These are phyloP conservation scores for Colletotrichum sp. DNA, from an alignment of 2,329 filamentous ascomycete species.

Conservation along the genomic window DNA sequence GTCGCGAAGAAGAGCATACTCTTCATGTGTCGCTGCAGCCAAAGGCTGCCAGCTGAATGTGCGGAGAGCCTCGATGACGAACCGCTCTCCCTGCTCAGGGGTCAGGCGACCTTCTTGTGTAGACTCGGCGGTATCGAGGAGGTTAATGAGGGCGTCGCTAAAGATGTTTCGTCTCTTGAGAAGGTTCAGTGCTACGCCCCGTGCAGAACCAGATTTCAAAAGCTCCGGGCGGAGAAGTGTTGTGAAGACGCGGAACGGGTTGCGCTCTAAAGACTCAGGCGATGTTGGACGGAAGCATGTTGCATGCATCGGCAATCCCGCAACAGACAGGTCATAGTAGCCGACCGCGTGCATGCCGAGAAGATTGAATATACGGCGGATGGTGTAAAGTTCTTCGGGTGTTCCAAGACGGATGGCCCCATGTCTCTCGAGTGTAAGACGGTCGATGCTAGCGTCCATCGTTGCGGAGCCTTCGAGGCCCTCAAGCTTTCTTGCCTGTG, in stretches of 20 bases:
- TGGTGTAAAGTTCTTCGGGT: constrained; percentile 43
- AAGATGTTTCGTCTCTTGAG: constrained; percentile 47
- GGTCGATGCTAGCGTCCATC: not conserved
- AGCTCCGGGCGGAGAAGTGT: constrained; percentile 45
- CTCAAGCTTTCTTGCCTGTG: not conserved
- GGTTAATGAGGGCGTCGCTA: constrained; percentile 36
- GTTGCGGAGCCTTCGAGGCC: not conserved
- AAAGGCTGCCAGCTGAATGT: constrained; percentile 53
- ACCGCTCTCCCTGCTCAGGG: constrained; percentile 32
- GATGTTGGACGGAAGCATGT: constrained; percentile 53
- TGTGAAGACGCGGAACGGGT: constrained; percentile 50
- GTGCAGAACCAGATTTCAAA: constrained; percentile 34
- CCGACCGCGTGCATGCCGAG: constrained; percentile 55
- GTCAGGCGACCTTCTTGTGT: constrained; percentile 30
- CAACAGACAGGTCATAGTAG: constrained; percentile 55
- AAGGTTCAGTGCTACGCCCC: constrained; percentile 34
- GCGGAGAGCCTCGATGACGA: constrained; percentile 48
- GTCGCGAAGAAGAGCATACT: constrained; percentile 45
- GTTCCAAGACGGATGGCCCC: constrained; percentile 57
- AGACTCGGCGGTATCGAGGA: constrained; percentile 41
- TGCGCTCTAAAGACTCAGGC: constrained; percentile 35
- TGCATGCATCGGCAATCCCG: constrained; percentile 55
- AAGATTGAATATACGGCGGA: constrained; percentile 49
- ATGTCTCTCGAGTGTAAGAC: constrained; percentile 36
- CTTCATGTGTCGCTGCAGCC: constrained; percentile 41